Evolutionary conservation across 257 asterid species (phyloP).

Genomic region (Penstemon barbatus): DNA sequence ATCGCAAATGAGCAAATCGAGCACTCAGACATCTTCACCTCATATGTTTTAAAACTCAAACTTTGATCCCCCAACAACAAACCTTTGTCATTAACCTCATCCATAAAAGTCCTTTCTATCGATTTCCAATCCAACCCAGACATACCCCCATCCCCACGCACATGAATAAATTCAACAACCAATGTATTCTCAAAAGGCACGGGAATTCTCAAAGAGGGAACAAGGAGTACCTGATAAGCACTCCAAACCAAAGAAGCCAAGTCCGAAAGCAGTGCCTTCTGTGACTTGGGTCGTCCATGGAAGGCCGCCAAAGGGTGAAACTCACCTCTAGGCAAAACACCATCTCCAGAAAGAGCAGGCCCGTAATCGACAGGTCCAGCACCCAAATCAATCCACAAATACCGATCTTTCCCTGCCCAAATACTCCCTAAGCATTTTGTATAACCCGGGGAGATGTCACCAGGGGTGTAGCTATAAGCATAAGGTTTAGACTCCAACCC

Average conservation of each 20-base stretch:
- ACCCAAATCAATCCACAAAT: conserved; percentile 89
- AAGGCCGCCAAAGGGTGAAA: conserved; percentile 84
- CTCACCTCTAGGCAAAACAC: conserved; percentile 90
- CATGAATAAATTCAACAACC: conserved; percentile 73
- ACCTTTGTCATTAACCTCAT: conserved; percentile 60
- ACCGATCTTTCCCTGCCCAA: conserved; percentile 89
- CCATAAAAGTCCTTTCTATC: conserved; percentile 63
- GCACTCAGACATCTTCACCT: conserved; percentile 63
- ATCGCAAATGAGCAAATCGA: conserved; percentile 83
- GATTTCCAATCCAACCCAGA: conserved; percentile 69
- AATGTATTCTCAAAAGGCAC: conserved; percentile 68
- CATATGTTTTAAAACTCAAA: conserved; percentile 74
- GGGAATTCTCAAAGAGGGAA: conserved; percentile 86
- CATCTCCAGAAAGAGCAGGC: conserved; percentile 89
- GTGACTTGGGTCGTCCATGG: conserved; percentile 86
- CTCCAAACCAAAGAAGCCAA: conserved; percentile 86
- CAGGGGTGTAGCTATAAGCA: conserved; percentile 70
- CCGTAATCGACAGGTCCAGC: conserved; percentile 99
- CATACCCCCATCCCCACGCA: conserved; percentile 46
- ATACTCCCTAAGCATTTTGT: conserved; percentile 83
- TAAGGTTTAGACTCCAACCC: conserved; percentile 58
- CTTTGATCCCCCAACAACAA: conserved; percentile 69
- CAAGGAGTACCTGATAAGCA: conserved; percentile 91
- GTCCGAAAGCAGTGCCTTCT: conserved; percentile 77
- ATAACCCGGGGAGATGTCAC: conserved; percentile 74